These are phyloP conservation scores for Bryoglossum gracile DNA, from an alignment of 495 filamentous ascomycete genomes.

Conservation along the genomic window DNA sequence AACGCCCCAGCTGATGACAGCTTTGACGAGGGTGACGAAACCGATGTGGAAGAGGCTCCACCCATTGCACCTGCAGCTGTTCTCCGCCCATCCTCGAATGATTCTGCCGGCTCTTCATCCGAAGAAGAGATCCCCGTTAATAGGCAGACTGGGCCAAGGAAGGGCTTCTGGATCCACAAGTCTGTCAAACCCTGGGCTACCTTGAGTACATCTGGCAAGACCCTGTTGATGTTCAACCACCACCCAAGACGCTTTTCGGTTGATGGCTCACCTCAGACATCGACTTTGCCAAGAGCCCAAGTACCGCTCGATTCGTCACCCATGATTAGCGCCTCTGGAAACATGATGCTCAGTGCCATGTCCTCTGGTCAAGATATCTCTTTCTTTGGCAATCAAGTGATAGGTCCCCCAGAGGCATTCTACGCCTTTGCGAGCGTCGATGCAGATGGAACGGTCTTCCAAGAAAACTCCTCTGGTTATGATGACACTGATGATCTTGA, in stretches of 20 bases:
- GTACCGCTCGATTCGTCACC: conserved; percentile 39
- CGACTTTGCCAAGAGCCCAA: no score
- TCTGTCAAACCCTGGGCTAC: conserved; percentile 64
- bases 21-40: no score
- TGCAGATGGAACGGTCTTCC: conserved; percentile 41
- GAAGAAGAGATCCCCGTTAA: conserved; percentile 19
- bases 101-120: conserved; percentile 40
- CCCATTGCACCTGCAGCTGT: conserved; percentile 48
- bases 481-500: conserved; percentile 54
- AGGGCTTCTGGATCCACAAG: not conserved
- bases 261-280: no score
- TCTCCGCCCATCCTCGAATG: conserved; percentile 44
- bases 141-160: conserved; percentile 21
- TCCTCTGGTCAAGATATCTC: conserved; percentile 5
- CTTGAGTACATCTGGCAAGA: conserved; percentile 60
- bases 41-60: conserved; percentile 74
- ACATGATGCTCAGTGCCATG: conserved; percentile 71
- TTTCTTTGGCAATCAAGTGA: conserved; percentile 53
- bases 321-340: conserved; percentile 60
- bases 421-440: conserved; percentile 58
- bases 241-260: no score
- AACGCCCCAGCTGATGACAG: conserved; percentile 60
- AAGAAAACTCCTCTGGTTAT: conserved; percentile 23
- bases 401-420: conserved; percentile 72
- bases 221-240: conserved; percentile 54